Evolutionary conservation across 2,329 filamentous ascomycete genomes (phyloP).

Genomic region (Rasamsonia emersonii): DNA sequence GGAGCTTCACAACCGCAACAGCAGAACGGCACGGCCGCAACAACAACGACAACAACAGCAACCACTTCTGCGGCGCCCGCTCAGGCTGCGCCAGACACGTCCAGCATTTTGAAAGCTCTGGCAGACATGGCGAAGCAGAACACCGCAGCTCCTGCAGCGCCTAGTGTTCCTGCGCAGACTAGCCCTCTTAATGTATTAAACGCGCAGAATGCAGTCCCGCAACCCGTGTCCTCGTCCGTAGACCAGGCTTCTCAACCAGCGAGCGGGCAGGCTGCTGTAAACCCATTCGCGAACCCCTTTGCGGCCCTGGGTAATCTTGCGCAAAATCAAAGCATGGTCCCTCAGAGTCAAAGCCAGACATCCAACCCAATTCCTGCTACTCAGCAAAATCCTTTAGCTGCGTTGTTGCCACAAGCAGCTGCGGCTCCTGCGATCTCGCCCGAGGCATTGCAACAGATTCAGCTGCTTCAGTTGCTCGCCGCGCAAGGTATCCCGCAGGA

Average conservation of each 20-base stretch:
- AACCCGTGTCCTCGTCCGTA: conserved; percentile 35
- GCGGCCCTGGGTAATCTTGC: conserved; percentile 36
- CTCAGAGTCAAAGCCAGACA: conserved; percentile 32
- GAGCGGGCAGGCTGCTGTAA: conserved; percentile 50
- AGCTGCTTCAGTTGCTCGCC: conserved; percentile 65
- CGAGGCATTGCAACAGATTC: conserved; percentile 58
- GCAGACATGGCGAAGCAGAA: conserved; percentile 75
- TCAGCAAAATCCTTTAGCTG: conserved; percentile 31
- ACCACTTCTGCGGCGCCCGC: conserved; percentile 14
- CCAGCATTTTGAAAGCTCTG: conserved; percentile 66
- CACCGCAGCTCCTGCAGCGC: conserved; percentile 40
- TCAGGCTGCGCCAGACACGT: conserved; percentile 45
- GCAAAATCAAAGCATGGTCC: conserved; percentile 26
- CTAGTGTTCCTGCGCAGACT: conserved; percentile 27
- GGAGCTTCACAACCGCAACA: conserved; percentile 24
- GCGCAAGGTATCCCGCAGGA: conserved; percentile 70
- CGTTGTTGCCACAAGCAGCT: conserved; percentile 32
- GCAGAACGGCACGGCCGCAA: conserved; percentile 12
- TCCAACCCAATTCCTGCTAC: conserved; percentile 33
- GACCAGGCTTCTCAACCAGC: conserved; percentile 34
- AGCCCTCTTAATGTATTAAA: conserved; percentile 44
- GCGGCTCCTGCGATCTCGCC: conserved; percentile 24
- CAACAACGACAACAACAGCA: conserved; percentile 18
- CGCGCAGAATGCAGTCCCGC: conserved; percentile 35
- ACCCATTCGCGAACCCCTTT: conserved; percentile 43